Conservation (phyloP, 768 basidiomycete genomes). For the Tulasnella sp. region DNA sequence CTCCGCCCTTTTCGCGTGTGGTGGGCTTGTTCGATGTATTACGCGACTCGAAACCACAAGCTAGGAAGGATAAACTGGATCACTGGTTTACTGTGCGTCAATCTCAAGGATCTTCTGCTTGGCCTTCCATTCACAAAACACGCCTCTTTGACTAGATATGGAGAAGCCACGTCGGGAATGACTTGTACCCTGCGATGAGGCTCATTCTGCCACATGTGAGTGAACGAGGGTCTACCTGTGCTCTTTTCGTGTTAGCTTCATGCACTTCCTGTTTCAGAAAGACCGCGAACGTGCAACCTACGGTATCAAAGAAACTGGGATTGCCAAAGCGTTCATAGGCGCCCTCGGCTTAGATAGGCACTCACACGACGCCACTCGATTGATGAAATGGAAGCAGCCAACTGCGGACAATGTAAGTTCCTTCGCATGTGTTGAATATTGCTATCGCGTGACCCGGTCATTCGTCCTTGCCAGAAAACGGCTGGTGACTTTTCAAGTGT, state of each 20-base stretch:
- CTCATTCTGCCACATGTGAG: constrained; percentile 79
- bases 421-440: no score
- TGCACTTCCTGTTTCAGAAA: constrained; percentile 44
- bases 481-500: constrained; percentile 86
- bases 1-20: constrained; percentile 8
- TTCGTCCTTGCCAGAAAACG: constrained; percentile 36
- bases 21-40: constrained; percentile 13
- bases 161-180: constrained; percentile 74
- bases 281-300: constrained; percentile 89
- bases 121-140: constrained; percentile 19
- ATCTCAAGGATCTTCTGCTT: not conserved
- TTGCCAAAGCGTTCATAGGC: constrained; percentile 88
- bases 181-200: constrained; percentile 82
- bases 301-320: constrained; percentile 86
- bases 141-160: constrained; percentile 47
- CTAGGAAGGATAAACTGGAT: constrained; percentile 7
- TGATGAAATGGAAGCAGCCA: constrained; percentile 87
- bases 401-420: constrained; percentile 52
- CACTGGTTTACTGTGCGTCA: constrained; percentile 69
- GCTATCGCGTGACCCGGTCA: no score
- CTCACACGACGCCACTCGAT: constrained; percentile 68
- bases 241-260: not conserved
- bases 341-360: constrained; percentile 72
- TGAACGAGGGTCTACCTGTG: constrained; percentile 18
- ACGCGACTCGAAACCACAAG: constrained; percentile 10